Conservation (phyloP, 306 rosid species). For the Alnus glutinosa region DNA sequence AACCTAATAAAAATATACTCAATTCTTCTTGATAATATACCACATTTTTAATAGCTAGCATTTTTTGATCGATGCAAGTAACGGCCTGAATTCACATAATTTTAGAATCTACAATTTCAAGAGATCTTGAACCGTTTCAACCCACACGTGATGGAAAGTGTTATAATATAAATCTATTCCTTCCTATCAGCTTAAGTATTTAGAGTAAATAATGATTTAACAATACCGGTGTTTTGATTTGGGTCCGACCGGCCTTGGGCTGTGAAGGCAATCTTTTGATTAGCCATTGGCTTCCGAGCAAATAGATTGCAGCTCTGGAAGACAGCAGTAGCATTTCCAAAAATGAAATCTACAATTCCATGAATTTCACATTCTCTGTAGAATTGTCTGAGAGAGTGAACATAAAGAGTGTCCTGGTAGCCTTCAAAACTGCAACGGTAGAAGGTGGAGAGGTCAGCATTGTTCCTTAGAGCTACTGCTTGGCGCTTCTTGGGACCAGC, state of each 20-base stretch:
- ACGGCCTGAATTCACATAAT: too few species aligned
- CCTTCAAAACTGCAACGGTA: constrained; percentile 30
- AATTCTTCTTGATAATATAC: too few species aligned
- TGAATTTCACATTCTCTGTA: constrained; percentile 65
- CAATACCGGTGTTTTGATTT: constrained; percentile 41
- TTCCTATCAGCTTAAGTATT: too few species aligned
- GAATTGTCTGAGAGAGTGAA: constrained; percentile 75
- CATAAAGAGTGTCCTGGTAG: constrained; percentile 85
- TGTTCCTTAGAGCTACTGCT: constrained; percentile 79
- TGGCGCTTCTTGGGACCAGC: constrained; percentile 82
- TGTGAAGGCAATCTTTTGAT: constrained; percentile 57
- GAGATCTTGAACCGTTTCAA: too few species aligned
- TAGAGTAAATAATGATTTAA: too few species aligned
- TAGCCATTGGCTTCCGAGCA: constrained; percentile 51
- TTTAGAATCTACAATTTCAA: too few species aligned
- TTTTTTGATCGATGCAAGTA: too few species aligned
- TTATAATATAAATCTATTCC: too few species aligned
- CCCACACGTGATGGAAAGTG: too few species aligned
- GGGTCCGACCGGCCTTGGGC: constrained; percentile 80
- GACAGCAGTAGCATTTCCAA: constrained; percentile 76
- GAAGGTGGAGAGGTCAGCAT: constrained; percentile 79
- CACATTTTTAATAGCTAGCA: too few species aligned
- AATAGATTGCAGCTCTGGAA: constrained; percentile 63
- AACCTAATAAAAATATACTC: too few species aligned
- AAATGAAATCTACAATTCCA: constrained; percentile 79